These are phyloP conservation scores for Sclerotinia trifoliorum DNA, from an alignment of 2,329 filamentous ascomycete species.

Conservation along the genomic window DNA sequence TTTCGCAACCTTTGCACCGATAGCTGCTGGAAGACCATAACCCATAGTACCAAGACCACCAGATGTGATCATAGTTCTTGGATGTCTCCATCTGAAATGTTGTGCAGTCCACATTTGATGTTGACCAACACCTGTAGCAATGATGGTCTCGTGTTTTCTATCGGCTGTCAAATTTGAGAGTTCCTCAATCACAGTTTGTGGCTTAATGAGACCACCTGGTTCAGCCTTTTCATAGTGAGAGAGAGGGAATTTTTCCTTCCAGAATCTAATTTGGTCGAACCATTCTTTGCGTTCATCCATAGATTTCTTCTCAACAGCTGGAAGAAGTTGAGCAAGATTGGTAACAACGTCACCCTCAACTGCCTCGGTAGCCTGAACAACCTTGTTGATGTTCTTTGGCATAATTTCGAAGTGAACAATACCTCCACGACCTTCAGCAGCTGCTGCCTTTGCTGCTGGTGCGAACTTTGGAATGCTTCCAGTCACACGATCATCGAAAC, in stretches of 20 bases:
- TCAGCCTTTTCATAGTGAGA: constrained; percentile 76
- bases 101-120: constrained; percentile 99
- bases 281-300: constrained; percentile 72
- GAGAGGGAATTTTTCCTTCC: constrained; percentile 91
- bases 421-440: constrained; percentile 80
- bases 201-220: constrained; percentile 80
- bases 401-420: constrained; percentile 98
- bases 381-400: constrained; percentile 99
- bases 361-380: constrained; percentile 92
- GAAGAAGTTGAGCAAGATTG: constrained; percentile 74
- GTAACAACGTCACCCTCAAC: constrained; percentile 87
- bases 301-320: constrained; percentile 62
- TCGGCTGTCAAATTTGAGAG: constrained; percentile 79
- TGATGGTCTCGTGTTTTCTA: constrained; percentile 80
- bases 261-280: constrained; percentile 84
- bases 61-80: constrained; percentile 92
- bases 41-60: constrained; percentile 97
- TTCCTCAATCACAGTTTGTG: constrained; percentile 87
- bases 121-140: constrained; percentile 92
- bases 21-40: constrained; percentile 88
- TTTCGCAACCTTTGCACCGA: constrained; percentile 85
- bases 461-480: constrained; percentile 80
- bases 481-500: constrained; percentile 96
- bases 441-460: constrained; percentile 81
- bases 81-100: constrained; percentile 91